phyloP scores from a whole-genome alignment of 306 rosid genomes.

The Inga laurina region DNA sequence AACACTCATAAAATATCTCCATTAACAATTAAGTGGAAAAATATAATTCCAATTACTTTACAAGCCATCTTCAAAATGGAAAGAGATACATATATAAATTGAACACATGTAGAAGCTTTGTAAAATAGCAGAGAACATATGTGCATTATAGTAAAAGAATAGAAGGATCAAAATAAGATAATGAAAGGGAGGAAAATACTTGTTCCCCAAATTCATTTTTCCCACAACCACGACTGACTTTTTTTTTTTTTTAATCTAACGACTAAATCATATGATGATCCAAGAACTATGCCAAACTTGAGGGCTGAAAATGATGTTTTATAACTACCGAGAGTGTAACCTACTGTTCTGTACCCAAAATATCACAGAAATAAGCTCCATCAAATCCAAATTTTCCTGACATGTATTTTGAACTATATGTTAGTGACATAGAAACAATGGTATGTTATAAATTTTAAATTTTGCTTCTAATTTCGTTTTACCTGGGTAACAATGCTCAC shows the following conservation, averaged over 20 bases:
- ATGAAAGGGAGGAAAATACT: not conserved
- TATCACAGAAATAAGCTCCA: not conserved
- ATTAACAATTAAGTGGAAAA: not conserved
- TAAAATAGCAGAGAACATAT: not conserved
- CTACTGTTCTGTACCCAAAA: not conserved
- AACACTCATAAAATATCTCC: constrained; percentile 20
- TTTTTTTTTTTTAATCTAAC: not conserved
- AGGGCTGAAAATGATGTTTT: not conserved
- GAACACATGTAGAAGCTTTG: not conserved
- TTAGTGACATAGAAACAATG: not conserved
- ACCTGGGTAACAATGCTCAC: constrained; percentile 77
- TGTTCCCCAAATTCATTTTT: not conserved
- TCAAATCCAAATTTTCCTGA: constrained; percentile 10
- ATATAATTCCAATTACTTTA: not conserved
- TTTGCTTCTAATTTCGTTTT: constrained; percentile 17
- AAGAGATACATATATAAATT: not conserved
- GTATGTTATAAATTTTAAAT: not conserved
- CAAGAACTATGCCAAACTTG: not conserved
- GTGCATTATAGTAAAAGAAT: not conserved
- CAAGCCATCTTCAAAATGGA: not conserved
- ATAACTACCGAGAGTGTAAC: not conserved
- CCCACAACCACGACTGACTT: not conserved
- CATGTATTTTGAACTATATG: not conserved
- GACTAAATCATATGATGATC: not conserved
- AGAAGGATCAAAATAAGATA: not conserved